A percentile compares a stretch with the other conserved stretches of the same genome.
Conservation (phyloP, 2,329 filamentous ascomycete species). For the Ascocoryne sarcoides region DNA sequence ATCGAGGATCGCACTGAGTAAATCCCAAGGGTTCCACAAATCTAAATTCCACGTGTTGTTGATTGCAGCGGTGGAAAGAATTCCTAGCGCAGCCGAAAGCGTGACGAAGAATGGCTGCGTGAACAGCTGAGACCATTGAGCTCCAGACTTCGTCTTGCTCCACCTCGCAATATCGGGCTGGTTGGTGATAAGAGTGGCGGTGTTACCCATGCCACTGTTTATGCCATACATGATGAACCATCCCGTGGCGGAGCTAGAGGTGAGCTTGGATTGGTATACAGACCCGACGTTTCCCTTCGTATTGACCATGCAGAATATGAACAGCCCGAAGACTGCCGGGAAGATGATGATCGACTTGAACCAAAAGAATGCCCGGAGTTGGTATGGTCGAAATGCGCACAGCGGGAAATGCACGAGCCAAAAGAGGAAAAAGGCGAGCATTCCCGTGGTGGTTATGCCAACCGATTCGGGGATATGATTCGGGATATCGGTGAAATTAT, state of each 20-base stretch:
- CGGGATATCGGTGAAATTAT: slow-evolving; percentile 30
- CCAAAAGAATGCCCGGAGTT: slow-evolving; percentile 37
- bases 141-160: slow-evolving; percentile 30
- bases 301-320: slow-evolving; percentile 34
- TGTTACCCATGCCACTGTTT: slow-evolving; percentile 33
- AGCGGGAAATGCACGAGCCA: slow-evolving; percentile 45
- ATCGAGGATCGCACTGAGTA: slow-evolving; percentile 33
- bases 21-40: slow-evolving; percentile 39
- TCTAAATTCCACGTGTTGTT: slow-evolving; percentile 34
- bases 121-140: slow-evolving; percentile 35
- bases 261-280: slow-evolving; percentile 16
- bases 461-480: slow-evolving; percentile 31
- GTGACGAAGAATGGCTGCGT: slow-evolving; percentile 35
- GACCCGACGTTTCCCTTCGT: slow-evolving; percentile 29
- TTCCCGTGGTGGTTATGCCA: slow-evolving; percentile 32
- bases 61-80: slow-evolving; percentile 35
- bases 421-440: slow-evolving; percentile 44
- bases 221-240: slow-evolving; percentile 35
- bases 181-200: slow-evolving; percentile 33
- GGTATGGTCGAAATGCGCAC: slow-evolving; percentile 35
- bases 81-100: slow-evolving; percentile 35
- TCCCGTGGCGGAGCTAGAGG: slow-evolving; percentile 9
- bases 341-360: slow-evolving; percentile 35
- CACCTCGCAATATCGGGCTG: slow-evolving; percentile 38
- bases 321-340: slow-evolving; percentile 31